These are phyloP conservation scores for Penicillium nordicum DNA, from an alignment of 2,329 filamentous ascomycete genomes.

Conservation along the genomic window DNA sequence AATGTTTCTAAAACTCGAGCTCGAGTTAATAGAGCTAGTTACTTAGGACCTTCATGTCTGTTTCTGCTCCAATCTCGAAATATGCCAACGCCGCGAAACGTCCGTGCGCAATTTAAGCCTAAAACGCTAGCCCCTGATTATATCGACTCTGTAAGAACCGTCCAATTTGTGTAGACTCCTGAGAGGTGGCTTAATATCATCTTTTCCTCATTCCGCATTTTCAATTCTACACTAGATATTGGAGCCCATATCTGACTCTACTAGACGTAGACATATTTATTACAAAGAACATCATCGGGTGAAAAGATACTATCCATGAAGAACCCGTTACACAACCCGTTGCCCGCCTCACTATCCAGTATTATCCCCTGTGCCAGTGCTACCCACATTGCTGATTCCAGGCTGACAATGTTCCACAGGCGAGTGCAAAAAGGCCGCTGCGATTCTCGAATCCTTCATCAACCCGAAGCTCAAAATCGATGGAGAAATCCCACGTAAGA, in stretches of 20 bases:
- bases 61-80: not conserved
- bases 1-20: not conserved
- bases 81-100: not conserved
- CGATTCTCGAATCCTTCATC: conserved; percentile 89
- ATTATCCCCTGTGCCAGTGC: not conserved
- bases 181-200: not conserved
- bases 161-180: not conserved
- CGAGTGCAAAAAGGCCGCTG: conserved; percentile 94
- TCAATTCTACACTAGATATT: not conserved
- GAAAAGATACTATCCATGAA: not conserved
- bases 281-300: not conserved
- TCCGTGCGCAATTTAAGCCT: not conserved
- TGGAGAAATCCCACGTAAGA: conserved; percentile 86
- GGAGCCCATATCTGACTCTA: not conserved
- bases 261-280: not conserved
- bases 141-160: not conserved
- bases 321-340: conserved; percentile 5
- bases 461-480: conserved; percentile 94
- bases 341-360: conserved; percentile 9
- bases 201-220: not conserved
- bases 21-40: not conserved
- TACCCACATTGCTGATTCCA: not conserved
- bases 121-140: not conserved
- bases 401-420: conserved; percentile 51
- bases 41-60: too few species aligned